Evolutionary conservation across 305 asterid species (phyloP), one percentile per base, ranked within the genome.

Genomic region (Solanum chacoense): DNA sequence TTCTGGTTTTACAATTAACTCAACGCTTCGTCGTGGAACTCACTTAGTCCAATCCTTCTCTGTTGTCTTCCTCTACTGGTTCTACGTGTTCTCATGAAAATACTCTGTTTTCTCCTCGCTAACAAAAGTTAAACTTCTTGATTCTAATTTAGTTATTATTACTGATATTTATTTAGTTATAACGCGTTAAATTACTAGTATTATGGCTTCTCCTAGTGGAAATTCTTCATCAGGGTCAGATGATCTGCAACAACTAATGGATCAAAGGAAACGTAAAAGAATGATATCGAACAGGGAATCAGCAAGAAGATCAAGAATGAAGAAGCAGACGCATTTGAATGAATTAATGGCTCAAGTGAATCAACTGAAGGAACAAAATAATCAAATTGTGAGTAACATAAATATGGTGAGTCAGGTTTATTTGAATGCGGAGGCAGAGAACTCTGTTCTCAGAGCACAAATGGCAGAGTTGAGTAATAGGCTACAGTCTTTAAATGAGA

Each of bases 221-320:
- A 89, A 59, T 83, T 88, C 91, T 83, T 88, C 91, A 38, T 90
- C 92, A 29, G 92, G 90, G 83, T 55, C 91, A 7, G 88, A 88
- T 12, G 90, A 89, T 86, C 63, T 88, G 14, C 91, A 67, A n/a
- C 87, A 88, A 26, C 72, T 87, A 18, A 84, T 45, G 84, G 95
- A 93, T 13, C 79, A 85, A 24, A 90, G 93, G 87, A 96, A 96
- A 86, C 93, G 97, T 9, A 96, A 94, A 89, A 88, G 98, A 31
- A 96, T 93, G 95, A 76, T 92, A 69, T 96, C 98, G 11, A 96
- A 96, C 42, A 91, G 95, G 0, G 97, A 95, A 88, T 96, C 98
- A 0, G 98, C 98, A 20, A 32, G 94, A 29, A 88, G 98, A 24
- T 96, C 98, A 2, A 86, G 98, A 91, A 90, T 93, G 94, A 92